Percentiles rank a stretch among this genome's conserved stretches.
phyloP scores from a whole-genome alignment of 345 rosid species.

The Salix udensis region DNA sequence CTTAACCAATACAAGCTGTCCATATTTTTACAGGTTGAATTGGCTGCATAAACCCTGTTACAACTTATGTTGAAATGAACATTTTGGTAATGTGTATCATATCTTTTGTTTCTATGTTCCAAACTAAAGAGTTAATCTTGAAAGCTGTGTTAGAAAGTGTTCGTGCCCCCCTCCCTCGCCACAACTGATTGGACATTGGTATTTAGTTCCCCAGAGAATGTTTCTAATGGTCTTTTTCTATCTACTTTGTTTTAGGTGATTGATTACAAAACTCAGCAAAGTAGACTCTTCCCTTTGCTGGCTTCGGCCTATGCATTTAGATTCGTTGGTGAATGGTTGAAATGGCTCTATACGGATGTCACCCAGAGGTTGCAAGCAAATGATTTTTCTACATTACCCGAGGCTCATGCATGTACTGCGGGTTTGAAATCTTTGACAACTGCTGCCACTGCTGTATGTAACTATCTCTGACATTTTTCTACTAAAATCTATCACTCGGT shows the following conservation, averaged over 20 bases:
- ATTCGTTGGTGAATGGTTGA: slow-evolving; percentile 97
- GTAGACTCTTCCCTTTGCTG: slow-evolving; percentile 91
- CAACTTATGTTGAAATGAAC: slow-evolving; percentile 6
- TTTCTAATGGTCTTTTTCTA: slow-evolving; percentile 17
- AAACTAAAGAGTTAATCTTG: neutral
- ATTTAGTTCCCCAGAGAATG: neutral
- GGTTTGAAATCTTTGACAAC: slow-evolving; percentile 98
- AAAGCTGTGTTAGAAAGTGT: neutral
- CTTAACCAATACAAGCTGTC: neutral
- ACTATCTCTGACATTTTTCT: neutral
- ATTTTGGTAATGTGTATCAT: neutral
- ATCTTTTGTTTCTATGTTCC: neutral
- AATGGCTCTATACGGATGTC: slow-evolving; percentile 89
- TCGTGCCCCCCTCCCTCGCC: neutral
- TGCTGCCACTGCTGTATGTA: slow-evolving; percentile 80
- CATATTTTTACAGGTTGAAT: neutral
- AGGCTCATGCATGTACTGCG: slow-evolving; percentile 98
- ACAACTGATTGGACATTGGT: neutral
- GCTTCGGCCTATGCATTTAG: slow-evolving; percentile 99
- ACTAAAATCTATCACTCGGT: neutral
- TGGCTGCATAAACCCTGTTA: neutral
- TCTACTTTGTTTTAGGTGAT: slow-evolving; percentile 60
- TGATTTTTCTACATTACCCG: slow-evolving; percentile 92
- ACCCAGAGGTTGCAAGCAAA: slow-evolving; percentile 75
- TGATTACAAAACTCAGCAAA: slow-evolving; percentile 95